Percentiles rank a stretch among this genome's conserved stretches.
Conservation (phyloP, 441 rosid species). For the Syzygium malaccense region DNA sequence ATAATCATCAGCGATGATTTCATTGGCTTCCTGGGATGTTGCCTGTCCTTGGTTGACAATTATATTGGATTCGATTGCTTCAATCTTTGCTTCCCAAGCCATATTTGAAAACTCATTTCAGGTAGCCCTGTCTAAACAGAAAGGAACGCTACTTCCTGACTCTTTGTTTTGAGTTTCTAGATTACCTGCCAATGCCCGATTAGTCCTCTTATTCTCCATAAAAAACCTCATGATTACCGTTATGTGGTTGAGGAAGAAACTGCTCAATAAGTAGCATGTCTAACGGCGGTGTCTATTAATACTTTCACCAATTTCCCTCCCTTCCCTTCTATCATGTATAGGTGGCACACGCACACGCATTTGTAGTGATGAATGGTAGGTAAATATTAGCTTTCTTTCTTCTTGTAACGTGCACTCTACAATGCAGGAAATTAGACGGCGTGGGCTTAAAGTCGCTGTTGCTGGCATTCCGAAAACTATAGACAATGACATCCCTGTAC, state of each 20-base stretch:
- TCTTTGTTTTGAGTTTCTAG: neutral
- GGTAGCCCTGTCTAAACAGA: neutral
- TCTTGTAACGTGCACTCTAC: neutral
- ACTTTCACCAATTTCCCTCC: neutral
- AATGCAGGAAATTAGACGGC: neutral
- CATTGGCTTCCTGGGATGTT: neutral
- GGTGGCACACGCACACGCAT: neutral
- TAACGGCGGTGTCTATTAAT: neutral
- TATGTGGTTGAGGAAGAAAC: neutral
- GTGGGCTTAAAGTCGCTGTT: neutral
- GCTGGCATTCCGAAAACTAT: neutral
- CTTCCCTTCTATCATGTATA: neutral
- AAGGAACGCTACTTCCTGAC: neutral
- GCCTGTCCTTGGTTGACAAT: neutral
- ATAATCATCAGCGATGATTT: neutral
- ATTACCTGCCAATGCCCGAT: neutral
- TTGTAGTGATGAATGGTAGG: neutral
- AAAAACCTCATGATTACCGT: neutral
- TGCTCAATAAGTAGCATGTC: neutral
- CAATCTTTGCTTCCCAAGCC: neutral
- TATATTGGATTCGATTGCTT: neutral
- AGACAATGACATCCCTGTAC: neutral
- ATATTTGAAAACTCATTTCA: neutral
- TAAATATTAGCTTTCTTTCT: neutral
- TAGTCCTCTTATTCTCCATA: neutral